Base-by-base conservation (phyloP, 2,329 filamentous ascomycete species). In the Cladosporium velox region DNA sequence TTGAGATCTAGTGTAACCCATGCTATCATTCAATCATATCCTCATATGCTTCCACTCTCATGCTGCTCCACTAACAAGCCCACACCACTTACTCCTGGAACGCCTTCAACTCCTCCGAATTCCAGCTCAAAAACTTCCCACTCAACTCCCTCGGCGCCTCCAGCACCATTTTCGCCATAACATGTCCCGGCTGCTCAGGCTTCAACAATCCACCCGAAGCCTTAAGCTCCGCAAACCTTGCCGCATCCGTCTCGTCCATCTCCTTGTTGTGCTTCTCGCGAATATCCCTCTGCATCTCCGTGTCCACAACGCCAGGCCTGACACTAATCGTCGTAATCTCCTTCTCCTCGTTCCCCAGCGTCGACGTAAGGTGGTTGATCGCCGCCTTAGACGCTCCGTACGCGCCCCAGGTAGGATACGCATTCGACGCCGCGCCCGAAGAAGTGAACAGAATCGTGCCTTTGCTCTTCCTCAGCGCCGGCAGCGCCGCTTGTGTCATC, bases 301-400 rank as follows among this genome's bases (percentile, higher is more conserved):
- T 97, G 74, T 97, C 91, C 8, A 96, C 90, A 55, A 91, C 87
- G 2, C 93, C 93, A 0, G 93, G 93, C 4, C 89, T 84, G 38
- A 97, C 81, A 0, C 91, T 84, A 0, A 97, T 79, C 14, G 87
- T 88, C 0, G 86, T 91, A 54, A 97, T 87, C 15, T 88, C 83
- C 1, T 90, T 88, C 77, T 97, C 93, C 75, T 97, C 93, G 1
- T 84, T 83, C 0, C 87, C 87, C 41, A 97, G 78, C 41, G 93
- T 92, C 51, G 85, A 79, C 0, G 89, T 88, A 5, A 97, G 80
- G 71, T 94, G 91, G 77, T 96, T 96, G 73, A 95, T 76, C 1
- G 91, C 92, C 0, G 92, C 92, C 79, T 97, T 97, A 21, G 89
- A 88, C 1, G 91, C 88, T 1, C 92, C 92, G 74, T 97, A 97